Base-by-base conservation (phyloP, 208 protist species). In the Leishmania tropica region DNA sequence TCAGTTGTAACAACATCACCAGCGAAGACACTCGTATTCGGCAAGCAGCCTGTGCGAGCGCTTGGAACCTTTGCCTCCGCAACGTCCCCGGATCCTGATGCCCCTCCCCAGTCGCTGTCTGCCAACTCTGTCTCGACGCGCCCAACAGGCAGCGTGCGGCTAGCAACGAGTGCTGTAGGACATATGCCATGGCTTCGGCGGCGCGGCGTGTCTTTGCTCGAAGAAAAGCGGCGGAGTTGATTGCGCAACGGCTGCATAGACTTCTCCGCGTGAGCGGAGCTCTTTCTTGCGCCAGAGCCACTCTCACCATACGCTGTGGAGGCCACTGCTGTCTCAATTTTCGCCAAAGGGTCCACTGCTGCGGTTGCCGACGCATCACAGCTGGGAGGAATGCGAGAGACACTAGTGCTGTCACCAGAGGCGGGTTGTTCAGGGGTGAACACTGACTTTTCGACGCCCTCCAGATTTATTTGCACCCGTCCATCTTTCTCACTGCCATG, bases 1-100 rank as follows among this genome's bases (percentile, higher is more conserved):
- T 84, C 75, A 19, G 54, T 79, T 54, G 75, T 84, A 21, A 65
- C 35, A 28, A 40, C 68, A 53, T 85, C 76, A 10, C 60, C 58
- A n/a, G 47, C 19, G 15, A 19, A 28, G 7, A 17, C 47, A 51
- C 75, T 51, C 28, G 76, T 58, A 45, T 81, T 71, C 19, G 45
- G 31, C 47, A 78, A 62, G 19, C 79, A 58, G 31, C 68, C 76
- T 4, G 68, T n/a, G 51, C 45, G 48, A n/a, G 70, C 48, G 40
- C 48, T 75, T 5, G 76, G 58, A 3, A 37, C 56, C 42, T 56
- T 77, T 24, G 60, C 68, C 17, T 81, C 81, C 11, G 65, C 76
- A 65, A 58, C 65, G 24, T 79, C 54, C 42, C 68, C 53, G 5
- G 75, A 65, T 51, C 40, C 35, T 21, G 53, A 45, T 31, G 40